Base-by-base conservation (phyloP, 768 basidiomycete species). In the Crepidotus variabilis region DNA sequence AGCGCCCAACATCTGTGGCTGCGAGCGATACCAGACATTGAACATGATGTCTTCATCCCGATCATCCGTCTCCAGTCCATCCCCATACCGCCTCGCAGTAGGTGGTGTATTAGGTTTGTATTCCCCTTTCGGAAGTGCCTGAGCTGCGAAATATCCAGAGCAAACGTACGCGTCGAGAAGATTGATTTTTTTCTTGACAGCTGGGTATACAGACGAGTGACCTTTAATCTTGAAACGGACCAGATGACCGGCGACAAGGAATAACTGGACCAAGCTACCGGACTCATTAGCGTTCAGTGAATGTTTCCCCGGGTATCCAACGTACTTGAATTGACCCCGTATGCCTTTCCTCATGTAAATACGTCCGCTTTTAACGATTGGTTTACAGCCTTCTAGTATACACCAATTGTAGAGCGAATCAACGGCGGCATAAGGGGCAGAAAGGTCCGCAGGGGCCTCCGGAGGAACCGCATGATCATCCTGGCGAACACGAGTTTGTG, bases 11-110 rank as follows among this genome's bases (percentile, higher is more conserved):
- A 70, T 67, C 18, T 67, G 65, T 13, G 61, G 58, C 11, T 77
- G 74, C 21, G 77, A 73, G 54, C 78, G 80, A 70, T 85, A 88
- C 81, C 81, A 89, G 13, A 98, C 70, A 67, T 92, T 84, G 60
- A 98, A 94, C 13, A 94, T 72, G 61, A 84, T 88, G 67, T 98
- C 95, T 67, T 95, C 92, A 50, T 91, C 89, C 8, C 82, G 78
- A 62, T 98, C 95, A 60, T 92, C 82, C 10, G 86, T 85, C 71
- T 96, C 91, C 10, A 98, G 75, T 1, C 95, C 95, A 65, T 98
- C 96, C 54, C 86, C 80, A 67, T 97, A 98, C 47, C 91, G 84
- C 9, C 92, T 83, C 1, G 92, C 83, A 32, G 80, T 71, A 8
- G 75, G 69, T 1, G 73, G 71, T 14, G 70, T 71, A 62, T 83